phyloP scores from a whole-genome alignment of 2,329 filamentous ascomycete species.

The Diaporthe sp. region DNA sequence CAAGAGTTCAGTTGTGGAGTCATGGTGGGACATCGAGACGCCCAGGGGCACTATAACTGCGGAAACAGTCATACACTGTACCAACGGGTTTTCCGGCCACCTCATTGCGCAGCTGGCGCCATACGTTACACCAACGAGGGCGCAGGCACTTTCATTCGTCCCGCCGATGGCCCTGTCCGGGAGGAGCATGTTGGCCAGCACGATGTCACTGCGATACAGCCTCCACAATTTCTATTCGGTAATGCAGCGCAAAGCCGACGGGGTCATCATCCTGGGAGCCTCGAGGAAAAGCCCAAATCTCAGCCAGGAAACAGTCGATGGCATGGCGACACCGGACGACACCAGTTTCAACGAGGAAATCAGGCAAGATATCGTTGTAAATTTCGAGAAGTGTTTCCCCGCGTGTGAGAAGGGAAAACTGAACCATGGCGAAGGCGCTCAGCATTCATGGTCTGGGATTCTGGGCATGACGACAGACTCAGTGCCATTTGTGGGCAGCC shows the following conservation, averaged over 20 bases:
- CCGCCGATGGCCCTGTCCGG: slow-evolving; percentile 55
- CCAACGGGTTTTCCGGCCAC: slow-evolving; percentile 56
- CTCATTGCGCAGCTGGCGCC: slow-evolving; percentile 52
- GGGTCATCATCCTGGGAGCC: slow-evolving; percentile 58
- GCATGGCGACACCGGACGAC: slow-evolving; percentile 56
- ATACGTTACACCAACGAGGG: slow-evolving; percentile 58
- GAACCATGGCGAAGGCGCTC: slow-evolving; percentile 58
- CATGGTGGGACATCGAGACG: slow-evolving; percentile 52
- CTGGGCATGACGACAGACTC: slow-evolving; percentile 62
- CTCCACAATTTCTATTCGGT: slow-evolving; percentile 64
- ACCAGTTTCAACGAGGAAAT: slow-evolving; percentile 56
- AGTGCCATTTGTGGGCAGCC: slow-evolving; percentile 60
- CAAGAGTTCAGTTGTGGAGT: slow-evolving; percentile 41
- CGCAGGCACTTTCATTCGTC: slow-evolving; percentile 60
- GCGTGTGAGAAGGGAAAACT: slow-evolving; percentile 43
- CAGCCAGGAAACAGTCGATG: slow-evolving; percentile 48
- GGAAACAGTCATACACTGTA: slow-evolving; percentile 54
- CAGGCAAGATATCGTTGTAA: slow-evolving; percentile 52
- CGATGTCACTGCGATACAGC: slow-evolving; percentile 61
- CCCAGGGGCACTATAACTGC: slow-evolving; percentile 51
- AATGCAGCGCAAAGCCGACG: slow-evolving; percentile 60
- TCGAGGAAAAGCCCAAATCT: slow-evolving; percentile 58
- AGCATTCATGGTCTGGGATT: slow-evolving; percentile 63
- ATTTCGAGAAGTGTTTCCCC: slow-evolving; percentile 54
- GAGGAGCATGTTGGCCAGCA: slow-evolving; percentile 51